phyloP scores from a whole-genome alignment of 1,284 basidiomycete genomes.

The Xerocomus cyaneibrunnescens region DNA sequence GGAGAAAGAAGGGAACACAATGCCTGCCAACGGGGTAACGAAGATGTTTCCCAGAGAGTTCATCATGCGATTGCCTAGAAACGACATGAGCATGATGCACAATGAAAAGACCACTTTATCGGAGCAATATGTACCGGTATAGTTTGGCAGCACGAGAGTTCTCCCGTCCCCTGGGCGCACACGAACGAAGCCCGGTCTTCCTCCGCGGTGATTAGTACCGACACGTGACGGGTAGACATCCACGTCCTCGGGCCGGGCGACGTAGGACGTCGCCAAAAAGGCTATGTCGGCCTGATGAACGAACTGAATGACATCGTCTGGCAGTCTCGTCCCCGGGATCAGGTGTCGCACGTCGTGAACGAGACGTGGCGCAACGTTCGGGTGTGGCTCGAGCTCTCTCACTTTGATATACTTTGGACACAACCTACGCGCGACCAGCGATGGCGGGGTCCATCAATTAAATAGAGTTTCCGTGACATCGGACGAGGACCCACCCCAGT shows the following conservation, averaged over 20 bases:
- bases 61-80: constrained; percentile 56
- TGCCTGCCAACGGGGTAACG: constrained; percentile 50
- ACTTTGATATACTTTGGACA: constrained; percentile 1
- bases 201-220: constrained; percentile 65
- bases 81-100: background rate
- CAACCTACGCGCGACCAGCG: background rate
- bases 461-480: background rate
- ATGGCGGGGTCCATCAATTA: background rate
- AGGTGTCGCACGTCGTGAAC: background rate
- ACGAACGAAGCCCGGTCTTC: constrained; percentile 56
- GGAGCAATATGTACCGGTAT: constrained; percentile 43
- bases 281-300: constrained; percentile 51
- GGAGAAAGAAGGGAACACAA: constrained; percentile 53
- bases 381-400: background rate
- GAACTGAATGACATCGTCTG: constrained; percentile 47
- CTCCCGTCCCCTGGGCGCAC: constrained; percentile 50
- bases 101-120: background rate
- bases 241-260: constrained; percentile 39
- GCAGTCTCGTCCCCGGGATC: constrained; percentile 34
- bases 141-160: constrained; percentile 60
- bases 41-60: constrained; percentile 64
- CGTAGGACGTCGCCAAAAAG: constrained; percentile 49
- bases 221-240: constrained; percentile 51
- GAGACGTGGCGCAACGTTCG: background rate
- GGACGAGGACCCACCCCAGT: constrained; percentile 43